These are phyloP conservation scores for Schwanniomyces pseudopolymorphus DNA, from an alignment of 805 yeast species.

Conservation along the genomic window DNA sequence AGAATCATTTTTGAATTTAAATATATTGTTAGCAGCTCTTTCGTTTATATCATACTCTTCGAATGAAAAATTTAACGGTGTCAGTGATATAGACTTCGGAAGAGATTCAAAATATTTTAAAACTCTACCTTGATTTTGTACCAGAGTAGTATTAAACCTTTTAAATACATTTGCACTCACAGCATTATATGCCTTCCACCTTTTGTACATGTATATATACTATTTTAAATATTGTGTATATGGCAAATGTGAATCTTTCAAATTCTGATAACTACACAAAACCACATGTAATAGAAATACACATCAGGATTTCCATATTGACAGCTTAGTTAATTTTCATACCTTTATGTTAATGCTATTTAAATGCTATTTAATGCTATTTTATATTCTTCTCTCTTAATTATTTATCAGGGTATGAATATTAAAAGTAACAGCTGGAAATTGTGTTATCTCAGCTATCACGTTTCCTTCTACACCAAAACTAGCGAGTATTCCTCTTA, in stretches of 20 bases:
- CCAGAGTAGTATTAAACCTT: not conserved
- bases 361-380: not conserved
- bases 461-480: conserved; percentile 69
- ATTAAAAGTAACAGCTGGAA: conserved; percentile 72
- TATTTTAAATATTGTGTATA: not conserved
- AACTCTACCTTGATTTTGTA: not conserved
- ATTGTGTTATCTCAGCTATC: conserved; percentile 57
- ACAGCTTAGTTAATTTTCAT: no score
- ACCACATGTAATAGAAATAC: no score
- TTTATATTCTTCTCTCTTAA: conserved; percentile 12
- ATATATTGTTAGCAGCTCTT: not conserved
- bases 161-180: not conserved
- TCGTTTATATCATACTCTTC: conserved; percentile 1
- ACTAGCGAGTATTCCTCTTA: conserved; percentile 67
- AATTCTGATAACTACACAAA: not conserved
- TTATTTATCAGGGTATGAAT: conserved; percentile 55
- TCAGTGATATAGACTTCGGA: not conserved
- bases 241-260: no score
- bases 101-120: not conserved
- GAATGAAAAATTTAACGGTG: conserved; percentile 2
- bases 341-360: not conserved
- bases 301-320: no score
- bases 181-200: not conserved
- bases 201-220: not conserved
- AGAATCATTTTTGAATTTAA: conserved; percentile 7